A percentile compares a stretch with the other conserved stretches of the same genome.
These are phyloP conservation scores for Ambrosia hybrid DNA, from an alignment of 140 eudicot species.

Conservation along the genomic window DNA sequence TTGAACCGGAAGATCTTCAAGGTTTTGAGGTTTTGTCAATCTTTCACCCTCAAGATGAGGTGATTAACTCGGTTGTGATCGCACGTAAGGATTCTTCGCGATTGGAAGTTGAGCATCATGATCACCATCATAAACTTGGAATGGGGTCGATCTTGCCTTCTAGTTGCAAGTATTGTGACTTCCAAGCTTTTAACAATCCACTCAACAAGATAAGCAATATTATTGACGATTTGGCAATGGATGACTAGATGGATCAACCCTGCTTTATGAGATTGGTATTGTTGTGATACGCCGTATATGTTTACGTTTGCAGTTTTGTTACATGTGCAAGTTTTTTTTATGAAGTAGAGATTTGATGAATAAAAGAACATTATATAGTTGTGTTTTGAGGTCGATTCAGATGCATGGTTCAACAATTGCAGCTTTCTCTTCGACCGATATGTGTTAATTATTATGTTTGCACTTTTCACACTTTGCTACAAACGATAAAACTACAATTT, in stretches of 20 bases:
- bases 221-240: slow-evolving; percentile 61
- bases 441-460: background rate
- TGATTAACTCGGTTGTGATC: slow-evolving; percentile 74
- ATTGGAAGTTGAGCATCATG: slow-evolving; percentile 15
- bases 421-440: background rate
- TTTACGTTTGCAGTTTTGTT: slow-evolving; percentile 21
- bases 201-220: slow-evolving; percentile 41
- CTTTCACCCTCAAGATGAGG: slow-evolving; percentile 78
- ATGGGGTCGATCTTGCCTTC: slow-evolving; percentile 37
- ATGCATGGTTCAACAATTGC: background rate
- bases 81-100: slow-evolving; percentile 48
- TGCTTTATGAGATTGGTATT: background rate
- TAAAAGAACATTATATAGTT: slow-evolving; percentile 1
- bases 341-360: slow-evolving; percentile 19
- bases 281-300: slow-evolving; percentile 15
- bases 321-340: slow-evolving; percentile 14
- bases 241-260: slow-evolving; percentile 42
- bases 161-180: slow-evolving; percentile 58
- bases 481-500: no score
- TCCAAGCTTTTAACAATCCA: slow-evolving; percentile 43
- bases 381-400: slow-evolving; percentile 12
- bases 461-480: no score
- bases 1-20: slow-evolving; percentile 56
- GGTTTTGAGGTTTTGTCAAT: slow-evolving; percentile 83
- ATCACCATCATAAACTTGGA: slow-evolving; percentile 39